A percentile compares a stretch with the other conserved stretches of the same genome.
These are phyloP conservation scores for Xylariomycetidae sp. DNA, from an alignment of 2,329 filamentous ascomycete species.

Conservation along the genomic window DNA sequence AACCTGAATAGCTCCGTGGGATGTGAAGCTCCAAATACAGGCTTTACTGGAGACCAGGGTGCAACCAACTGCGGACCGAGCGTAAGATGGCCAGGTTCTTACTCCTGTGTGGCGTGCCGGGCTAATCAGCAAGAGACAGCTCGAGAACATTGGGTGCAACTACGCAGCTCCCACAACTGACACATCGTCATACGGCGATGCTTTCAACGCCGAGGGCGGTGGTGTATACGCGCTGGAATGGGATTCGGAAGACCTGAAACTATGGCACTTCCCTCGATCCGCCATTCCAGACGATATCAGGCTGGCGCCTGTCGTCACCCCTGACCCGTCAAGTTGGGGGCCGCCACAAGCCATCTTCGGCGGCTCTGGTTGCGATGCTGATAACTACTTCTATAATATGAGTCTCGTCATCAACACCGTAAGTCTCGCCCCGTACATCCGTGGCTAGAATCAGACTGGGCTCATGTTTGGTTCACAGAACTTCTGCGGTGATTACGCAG, in stretches of 20 bases:
- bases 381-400: conserved; percentile 61
- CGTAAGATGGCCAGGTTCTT: conserved; percentile 10
- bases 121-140: conserved; percentile 25
- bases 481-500: conserved; percentile 76
- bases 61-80: conserved; percentile 20
- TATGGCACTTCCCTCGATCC: conserved; percentile 73
- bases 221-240: conserved; percentile 70
- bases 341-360: conserved; percentile 67
- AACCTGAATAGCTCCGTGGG: conserved; percentile 13
- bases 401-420: conserved; percentile 69
- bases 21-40: conserved; percentile 16
- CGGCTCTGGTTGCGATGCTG: conserved; percentile 57
- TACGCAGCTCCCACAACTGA: conserved; percentile 36
- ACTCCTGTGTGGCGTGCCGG: neutral
- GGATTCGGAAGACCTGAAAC: conserved; percentile 61
- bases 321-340: conserved; percentile 64
- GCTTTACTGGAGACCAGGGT: conserved; percentile 19
- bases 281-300: conserved; percentile 62
- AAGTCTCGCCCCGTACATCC: conserved; percentile 3
- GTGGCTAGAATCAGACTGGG: neutral
- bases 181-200: conserved; percentile 51
- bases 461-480: too few relatives aligned
- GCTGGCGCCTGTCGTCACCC: conserved; percentile 40
- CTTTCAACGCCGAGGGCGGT: conserved; percentile 63
- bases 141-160: conserved; percentile 43